Base-by-base conservation (phyloP, 2,329 filamentous ascomycete genomes). In the Paracorniculantispora psalliotae region DNA sequence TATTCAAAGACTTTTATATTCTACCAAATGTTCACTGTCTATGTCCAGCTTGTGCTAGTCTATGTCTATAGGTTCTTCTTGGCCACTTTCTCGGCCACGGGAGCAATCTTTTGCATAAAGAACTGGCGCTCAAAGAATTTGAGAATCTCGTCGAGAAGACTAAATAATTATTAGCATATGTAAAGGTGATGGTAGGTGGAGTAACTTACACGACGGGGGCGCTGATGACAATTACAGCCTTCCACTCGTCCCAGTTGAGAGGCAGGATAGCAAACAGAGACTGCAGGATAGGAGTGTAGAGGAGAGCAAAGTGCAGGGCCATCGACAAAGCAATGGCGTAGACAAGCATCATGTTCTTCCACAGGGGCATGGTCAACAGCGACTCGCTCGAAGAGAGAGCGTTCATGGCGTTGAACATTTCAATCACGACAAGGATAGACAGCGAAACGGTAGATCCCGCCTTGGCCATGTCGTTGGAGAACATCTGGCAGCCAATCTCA, bases 391-490 rank as follows among this genome's bases (percentile, higher is more conserved):
- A 96, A 1, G 92, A 97, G 33, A 99, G 83, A 0, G 93, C 94
- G 71, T 99, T 99, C 89, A 97, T 93, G 67, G 94, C 94, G 76
- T 99, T 99, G 72, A 99, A 84, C 94, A 99, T 99, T 78, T 99
- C 94, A 69, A 99, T 97, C 61, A 97, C 92, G 48, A 99, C 94
- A 19, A 99, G 82, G 68, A 89, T 89, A 3, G 91, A 96, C 62
- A 99, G 82, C 7, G 92, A 97, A 28, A 99, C 87, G 1, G 94
- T 99, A 21, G 92, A 96, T 2, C 92, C 94, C 5, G 92, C 85
- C 75, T 93, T 92, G 65, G 92, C 86, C 81, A 90, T 88, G 64
- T 91, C 83, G 69, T 96, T 88, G 64, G 82, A 77, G 77, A 99
- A 99, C 83, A 99, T 97, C 63, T 86, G 78, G 76, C 94, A 99